Conservation (phyloP, 1,284 basidiomycete species). For the Cutaneotrichosporon sp. region DNA sequence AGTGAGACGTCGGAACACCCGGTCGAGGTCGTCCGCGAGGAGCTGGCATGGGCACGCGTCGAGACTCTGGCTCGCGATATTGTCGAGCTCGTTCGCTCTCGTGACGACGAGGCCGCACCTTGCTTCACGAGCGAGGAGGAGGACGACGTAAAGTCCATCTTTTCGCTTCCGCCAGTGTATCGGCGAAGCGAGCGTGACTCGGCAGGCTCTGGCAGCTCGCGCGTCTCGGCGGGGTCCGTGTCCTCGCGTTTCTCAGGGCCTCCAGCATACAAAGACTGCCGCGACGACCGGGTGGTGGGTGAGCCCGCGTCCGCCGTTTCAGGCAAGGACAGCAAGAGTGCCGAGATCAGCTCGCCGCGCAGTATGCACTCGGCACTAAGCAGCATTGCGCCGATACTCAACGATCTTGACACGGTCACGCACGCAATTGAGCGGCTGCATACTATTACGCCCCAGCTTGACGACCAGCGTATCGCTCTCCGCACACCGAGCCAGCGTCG, state of each 20-base stretch:
- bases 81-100: slow-evolving; percentile 26
- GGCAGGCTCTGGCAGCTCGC: slow-evolving; percentile 6
- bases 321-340: slow-evolving; percentile 8
- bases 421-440: slow-evolving; percentile 83
- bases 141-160: slow-evolving; percentile 6
- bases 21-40: slow-evolving; percentile 20
- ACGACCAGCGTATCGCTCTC: slow-evolving; percentile 81
- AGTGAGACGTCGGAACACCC: not conserved
- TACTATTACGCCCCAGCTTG: slow-evolving; percentile 73
- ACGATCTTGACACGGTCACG: slow-evolving; percentile 75
- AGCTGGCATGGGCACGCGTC: slow-evolving; percentile 39
- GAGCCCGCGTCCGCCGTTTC: not conserved
- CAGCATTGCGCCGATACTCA: slow-evolving; percentile 10
- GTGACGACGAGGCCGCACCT: not conserved
- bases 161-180: slow-evolving; percentile 20
- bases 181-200: slow-evolving; percentile 16
- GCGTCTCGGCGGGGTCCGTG: not conserved
- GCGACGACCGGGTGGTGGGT: slow-evolving; percentile 9
- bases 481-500: slow-evolving; percentile 44
- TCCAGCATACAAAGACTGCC: slow-evolving; percentile 18
- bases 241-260: slow-evolving; percentile 5
- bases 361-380: not conserved
- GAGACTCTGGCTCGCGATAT: slow-evolving; percentile 34
- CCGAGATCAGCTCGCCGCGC: not conserved
- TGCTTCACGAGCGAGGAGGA: not conserved